Evolutionary conservation across 192 early-diverging fungal genomes (phyloP).

Genomic region (Dissophora globulifera): DNA sequence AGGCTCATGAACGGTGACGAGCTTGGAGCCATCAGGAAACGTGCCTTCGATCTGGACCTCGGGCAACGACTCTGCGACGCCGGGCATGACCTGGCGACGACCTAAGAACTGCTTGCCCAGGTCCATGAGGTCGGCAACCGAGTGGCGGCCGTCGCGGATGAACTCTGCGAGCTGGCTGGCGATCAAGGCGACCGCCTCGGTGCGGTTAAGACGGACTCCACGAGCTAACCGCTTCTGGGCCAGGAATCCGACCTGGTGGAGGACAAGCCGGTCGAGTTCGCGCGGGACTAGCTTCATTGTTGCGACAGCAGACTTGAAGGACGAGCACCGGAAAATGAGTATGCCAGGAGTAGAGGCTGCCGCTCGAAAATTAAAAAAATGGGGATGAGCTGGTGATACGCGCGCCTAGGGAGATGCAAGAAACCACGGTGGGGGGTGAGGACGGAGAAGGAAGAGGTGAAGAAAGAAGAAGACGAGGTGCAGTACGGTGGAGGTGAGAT

Average conservation of each 20-base stretch:
- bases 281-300: slow-evolving; percentile 86
- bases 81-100: slow-evolving; percentile 80
- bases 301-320: too few species aligned
- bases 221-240: slow-evolving; percentile 93
- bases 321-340: too few species aligned
- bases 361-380: slow-evolving; percentile 9
- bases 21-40: slow-evolving; percentile 93
- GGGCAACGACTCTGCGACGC: slow-evolving; percentile 74
- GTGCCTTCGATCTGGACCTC: slow-evolving; percentile 94
- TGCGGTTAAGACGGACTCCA: slow-evolving; percentile 86
- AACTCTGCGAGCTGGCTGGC: slow-evolving; percentile 87
- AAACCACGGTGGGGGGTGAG: not conserved
- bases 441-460: not conserved
- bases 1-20: slow-evolving; percentile 94
- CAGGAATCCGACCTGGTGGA: slow-evolving; percentile 87
- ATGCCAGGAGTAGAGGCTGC: too few species aligned
- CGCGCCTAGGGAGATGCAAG: too few species aligned
- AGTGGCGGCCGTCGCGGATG: slow-evolving; percentile 89
- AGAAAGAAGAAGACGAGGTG: not conserved
- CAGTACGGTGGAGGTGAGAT: not conserved
- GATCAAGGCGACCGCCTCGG: slow-evolving; percentile 91
- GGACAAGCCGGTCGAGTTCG: slow-evolving; percentile 93
- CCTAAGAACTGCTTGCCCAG: slow-evolving; percentile 91
- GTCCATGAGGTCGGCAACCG: slow-evolving; percentile 89
- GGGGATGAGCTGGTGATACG: not conserved